phyloP scores from a whole-genome alignment of 163 green algal genomes.

The Smithsoniella earleae region DNA sequence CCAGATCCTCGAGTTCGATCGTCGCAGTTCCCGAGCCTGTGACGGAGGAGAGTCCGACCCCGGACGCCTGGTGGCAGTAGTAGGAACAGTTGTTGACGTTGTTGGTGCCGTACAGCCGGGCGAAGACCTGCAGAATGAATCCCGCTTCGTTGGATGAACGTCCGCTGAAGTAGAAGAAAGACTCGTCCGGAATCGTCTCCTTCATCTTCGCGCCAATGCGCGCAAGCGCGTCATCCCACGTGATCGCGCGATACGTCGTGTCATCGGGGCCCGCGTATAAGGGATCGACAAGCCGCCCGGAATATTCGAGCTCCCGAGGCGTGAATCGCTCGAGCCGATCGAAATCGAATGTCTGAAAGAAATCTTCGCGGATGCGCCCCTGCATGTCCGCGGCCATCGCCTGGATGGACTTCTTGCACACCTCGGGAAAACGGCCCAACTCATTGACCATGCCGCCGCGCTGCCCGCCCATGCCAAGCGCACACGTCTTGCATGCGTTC shows the following conservation, averaged over 20 bases:
- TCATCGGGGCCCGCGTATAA: too few species aligned
- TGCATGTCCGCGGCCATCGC: background rate
- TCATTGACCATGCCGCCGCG: background rate
- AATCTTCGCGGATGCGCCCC: background rate
- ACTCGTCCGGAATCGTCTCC: too few species aligned
- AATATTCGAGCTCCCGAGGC: background rate
- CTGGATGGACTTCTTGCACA: constrained; percentile 3
- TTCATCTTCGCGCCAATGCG: too few species aligned
- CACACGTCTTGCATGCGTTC: background rate
- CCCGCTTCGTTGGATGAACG: background rate
- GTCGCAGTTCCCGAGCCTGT: background rate
- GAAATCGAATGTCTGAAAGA: background rate
- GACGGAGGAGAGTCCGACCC: background rate
- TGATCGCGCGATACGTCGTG: too few species aligned
- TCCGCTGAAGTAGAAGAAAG: background rate
- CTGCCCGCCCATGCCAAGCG: background rate
- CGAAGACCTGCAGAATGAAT: background rate
- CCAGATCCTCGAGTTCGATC: background rate
- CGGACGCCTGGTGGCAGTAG: background rate
- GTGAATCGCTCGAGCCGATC: background rate
- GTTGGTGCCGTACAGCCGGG: background rate
- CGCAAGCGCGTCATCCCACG: too few species aligned
- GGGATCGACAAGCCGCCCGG: too few species aligned
- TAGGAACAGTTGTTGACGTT: constrained; percentile 10
- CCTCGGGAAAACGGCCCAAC: background rate